Conservation (phyloP, 2,329 filamentous ascomycete genomes). For the Colletotrichum liaoningense region DNA sequence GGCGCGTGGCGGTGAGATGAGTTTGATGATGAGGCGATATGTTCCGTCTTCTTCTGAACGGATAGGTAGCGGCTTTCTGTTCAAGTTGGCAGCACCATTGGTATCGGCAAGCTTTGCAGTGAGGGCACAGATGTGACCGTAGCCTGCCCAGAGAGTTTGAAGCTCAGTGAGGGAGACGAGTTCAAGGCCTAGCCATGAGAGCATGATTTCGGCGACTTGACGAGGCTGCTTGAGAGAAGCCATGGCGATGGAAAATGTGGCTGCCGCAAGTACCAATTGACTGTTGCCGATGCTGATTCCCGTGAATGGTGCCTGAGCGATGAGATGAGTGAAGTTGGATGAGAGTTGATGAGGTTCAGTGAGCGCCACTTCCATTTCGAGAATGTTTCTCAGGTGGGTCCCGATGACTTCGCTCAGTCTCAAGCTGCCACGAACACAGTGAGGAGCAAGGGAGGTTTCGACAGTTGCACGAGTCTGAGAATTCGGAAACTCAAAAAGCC, state of each 20-base stretch:
- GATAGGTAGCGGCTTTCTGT: slow-evolving; percentile 35
- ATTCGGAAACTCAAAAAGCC: neutral
- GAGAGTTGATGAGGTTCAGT: neutral
- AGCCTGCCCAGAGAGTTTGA: slow-evolving; percentile 63
- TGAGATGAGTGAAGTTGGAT: slow-evolving; percentile 25
- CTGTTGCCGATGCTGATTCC: neutral
- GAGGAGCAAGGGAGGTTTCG: neutral
- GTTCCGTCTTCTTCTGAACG: slow-evolving; percentile 36
- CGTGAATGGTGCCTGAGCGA: neutral
- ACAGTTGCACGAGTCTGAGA: neutral
- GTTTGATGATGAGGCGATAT: slow-evolving; percentile 66
- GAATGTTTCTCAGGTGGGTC: slow-evolving; percentile 20
- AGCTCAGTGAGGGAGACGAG: slow-evolving; percentile 51
- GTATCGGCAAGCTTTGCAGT: slow-evolving; percentile 49
- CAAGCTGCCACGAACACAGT: neutral
- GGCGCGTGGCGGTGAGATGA: slow-evolving; percentile 63
- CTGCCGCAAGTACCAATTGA: neutral
- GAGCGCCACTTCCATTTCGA: slow-evolving; percentile 24
- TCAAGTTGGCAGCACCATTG: neutral
- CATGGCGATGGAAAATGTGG: slow-evolving; percentile 4
- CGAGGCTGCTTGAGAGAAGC: slow-evolving; percentile 39
- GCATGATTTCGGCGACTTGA: slow-evolving; percentile 52
- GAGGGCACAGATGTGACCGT: slow-evolving; percentile 67
- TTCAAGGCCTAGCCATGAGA: slow-evolving; percentile 52
- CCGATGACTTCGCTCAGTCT: neutral